Conservation (phyloP, 495 filamentous ascomycete species). For the Endocarpon pusillum region DNA sequence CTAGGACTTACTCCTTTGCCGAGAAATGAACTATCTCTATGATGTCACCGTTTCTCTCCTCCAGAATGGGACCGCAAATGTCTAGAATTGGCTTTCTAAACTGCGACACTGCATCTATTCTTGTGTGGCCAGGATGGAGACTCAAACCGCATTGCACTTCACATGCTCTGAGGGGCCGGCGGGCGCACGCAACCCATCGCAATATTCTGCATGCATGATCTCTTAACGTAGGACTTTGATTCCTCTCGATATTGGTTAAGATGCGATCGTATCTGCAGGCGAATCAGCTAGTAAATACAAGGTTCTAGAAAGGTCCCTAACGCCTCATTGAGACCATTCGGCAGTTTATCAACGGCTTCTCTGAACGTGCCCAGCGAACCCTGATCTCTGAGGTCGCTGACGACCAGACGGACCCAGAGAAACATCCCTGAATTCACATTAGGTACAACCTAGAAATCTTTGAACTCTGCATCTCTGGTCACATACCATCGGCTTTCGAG, state of each 20-base stretch:
- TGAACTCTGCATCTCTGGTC: too few species aligned
- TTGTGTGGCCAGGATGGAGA: not conserved
- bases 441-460: not conserved
- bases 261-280: not conserved
- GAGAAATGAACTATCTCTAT: not conserved
- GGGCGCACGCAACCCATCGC: not conserved
- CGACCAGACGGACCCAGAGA: not conserved
- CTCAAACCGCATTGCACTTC: not conserved
- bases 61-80: not conserved
- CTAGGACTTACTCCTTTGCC: not conserved
- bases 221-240: not conserved
- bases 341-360: not conserved
- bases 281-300: not conserved
- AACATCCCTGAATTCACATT: not conserved
- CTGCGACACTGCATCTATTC: not conserved
- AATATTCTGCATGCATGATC: not conserved
- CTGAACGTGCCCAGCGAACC: not conserved
- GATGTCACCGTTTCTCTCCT: not conserved
- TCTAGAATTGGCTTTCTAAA: not conserved
- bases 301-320: not conserved
- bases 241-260: not conserved
- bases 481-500: constrained; percentile 1
- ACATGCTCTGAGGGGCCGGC: not conserved
- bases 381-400: not conserved
- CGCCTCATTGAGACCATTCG: not conserved